Conservation (phyloP, 2,329 filamentous ascomycete genomes). For the Verticillium dahliae region DNA sequence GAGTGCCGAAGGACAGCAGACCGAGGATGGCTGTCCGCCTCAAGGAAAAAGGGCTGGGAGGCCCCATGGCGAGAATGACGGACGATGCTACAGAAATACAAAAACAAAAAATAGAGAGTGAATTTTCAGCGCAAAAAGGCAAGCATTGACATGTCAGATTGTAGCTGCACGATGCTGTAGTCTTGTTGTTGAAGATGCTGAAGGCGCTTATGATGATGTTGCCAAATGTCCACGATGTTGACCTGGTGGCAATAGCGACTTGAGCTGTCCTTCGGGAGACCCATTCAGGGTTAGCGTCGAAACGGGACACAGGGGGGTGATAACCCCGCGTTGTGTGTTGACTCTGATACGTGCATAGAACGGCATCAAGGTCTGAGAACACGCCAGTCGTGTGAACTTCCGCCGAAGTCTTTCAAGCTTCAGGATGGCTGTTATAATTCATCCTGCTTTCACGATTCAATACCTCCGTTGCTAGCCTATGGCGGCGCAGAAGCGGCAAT, state of each 20-base stretch:
- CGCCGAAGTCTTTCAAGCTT: no score
- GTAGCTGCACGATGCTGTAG: not conserved
- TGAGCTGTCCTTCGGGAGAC: conserved; percentile 20
- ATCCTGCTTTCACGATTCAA: no score
- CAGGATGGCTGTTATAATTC: no score
- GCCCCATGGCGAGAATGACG: conserved; percentile 38
- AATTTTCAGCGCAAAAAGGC: not conserved
- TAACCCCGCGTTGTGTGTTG: not conserved
- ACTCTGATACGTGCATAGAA: not conserved
- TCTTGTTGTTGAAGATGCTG: not conserved
- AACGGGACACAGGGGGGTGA: not conserved
- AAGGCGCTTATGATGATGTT: not conserved
- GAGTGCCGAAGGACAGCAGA: conserved; percentile 51
- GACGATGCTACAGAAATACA: not conserved
- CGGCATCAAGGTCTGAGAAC: not conserved
- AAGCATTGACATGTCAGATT: not conserved
- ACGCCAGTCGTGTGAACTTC: no score
- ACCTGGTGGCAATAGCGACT: not conserved
- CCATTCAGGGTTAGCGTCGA: conserved; percentile 10
- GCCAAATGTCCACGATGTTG: not conserved
- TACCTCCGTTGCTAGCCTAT: no score
- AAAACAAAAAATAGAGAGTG: not conserved
- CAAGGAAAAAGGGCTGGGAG: conserved; percentile 42
- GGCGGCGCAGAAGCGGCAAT: no score
- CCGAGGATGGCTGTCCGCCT: conserved; percentile 61